A percentile compares a stretch with the other conserved stretches of the same genome.
phyloP scores from a whole-genome alignment of 2,329 filamentous ascomycete genomes.

The Trichophaea hybrida region DNA sequence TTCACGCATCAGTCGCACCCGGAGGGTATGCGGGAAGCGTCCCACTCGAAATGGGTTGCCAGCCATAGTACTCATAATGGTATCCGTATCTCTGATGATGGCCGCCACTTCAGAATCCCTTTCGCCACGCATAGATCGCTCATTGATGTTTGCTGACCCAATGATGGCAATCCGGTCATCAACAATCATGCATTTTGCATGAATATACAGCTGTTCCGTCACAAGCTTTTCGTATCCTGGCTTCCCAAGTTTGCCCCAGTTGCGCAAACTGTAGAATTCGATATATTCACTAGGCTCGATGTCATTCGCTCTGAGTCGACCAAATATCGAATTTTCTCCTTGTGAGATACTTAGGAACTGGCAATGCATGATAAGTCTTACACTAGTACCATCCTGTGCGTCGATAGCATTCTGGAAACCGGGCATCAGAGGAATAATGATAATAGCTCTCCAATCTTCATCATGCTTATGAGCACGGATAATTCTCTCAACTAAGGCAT shows the following conservation, averaged over 20 bases:
- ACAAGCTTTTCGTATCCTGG: conserved; percentile 55
- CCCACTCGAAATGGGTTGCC: conserved; percentile 80
- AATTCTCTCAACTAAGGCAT: conserved; percentile 84
- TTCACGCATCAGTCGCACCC: conserved; percentile 88
- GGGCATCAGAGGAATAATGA: conserved; percentile 91
- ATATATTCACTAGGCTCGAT: conserved; percentile 95
- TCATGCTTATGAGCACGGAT: conserved; percentile 67
- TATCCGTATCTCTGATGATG: conserved; percentile 80
- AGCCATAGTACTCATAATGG: conserved; percentile 83
- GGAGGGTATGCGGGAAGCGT: conserved; percentile 80
- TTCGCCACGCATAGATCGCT: conserved; percentile 82
- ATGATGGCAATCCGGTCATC: conserved; percentile 89
- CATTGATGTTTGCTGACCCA: conserved; percentile 96
- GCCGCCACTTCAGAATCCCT: conserved; percentile 87
- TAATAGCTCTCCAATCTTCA: conserved; percentile 79
- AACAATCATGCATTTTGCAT: conserved; percentile 91
- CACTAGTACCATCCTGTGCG: conserved; percentile 82
- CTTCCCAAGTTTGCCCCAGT: conserved; percentile 81
- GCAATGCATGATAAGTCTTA: conserved; percentile 90
- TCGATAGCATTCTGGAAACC: conserved; percentile 96
- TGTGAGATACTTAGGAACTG: conserved; percentile 94
- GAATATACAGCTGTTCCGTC: conserved; percentile 94
- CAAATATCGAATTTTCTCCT: conserved; percentile 84
- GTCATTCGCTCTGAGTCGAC: conserved; percentile 58
- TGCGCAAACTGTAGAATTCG: conserved; percentile 78